Percentiles rank a stretch among this genome's conserved stretches.
Conservation (phyloP, 2,329 filamentous ascomycete genomes). For the Diplodia scrobiculata region DNA sequence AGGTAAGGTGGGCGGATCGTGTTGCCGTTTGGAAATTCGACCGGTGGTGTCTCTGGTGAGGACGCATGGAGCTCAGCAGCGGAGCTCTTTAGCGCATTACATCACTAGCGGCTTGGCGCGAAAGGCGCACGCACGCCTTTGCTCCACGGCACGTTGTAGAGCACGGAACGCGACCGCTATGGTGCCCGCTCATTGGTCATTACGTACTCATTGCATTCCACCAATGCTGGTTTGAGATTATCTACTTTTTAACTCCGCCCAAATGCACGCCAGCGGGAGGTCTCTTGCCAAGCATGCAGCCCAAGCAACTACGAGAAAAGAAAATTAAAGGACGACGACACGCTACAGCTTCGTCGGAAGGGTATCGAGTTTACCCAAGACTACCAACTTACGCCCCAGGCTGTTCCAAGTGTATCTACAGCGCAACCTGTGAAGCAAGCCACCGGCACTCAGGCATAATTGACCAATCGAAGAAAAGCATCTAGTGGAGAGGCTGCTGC, state of each 20-base stretch:
- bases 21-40: not conserved
- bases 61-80: not conserved
- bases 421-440: conserved; percentile 10
- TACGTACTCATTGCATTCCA: conserved; percentile 13
- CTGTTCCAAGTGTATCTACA: conserved; percentile 19
- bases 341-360: conserved; percentile 4
- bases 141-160: too few species aligned
- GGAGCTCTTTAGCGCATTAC: too few species aligned
- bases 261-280: not conserved
- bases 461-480: not conserved
- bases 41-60: conserved; percentile 8
- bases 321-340: not conserved
- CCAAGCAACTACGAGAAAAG: conserved; percentile 2
- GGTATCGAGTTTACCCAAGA: conserved; percentile 19
- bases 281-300: not conserved
- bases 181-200: conserved; percentile 1
- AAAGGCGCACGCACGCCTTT: not conserved
- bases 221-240: conserved; percentile 5
- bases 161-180: too few species aligned
- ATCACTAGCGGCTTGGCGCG: not conserved
- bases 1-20: not conserved
- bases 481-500: conserved; percentile 10
- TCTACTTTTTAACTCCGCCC: conserved; percentile 8
- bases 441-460: not conserved
- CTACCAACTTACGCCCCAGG: not conserved